Percentiles rank a stretch among this genome's conserved stretches.
These are phyloP conservation scores for Citrus trifoliata DNA, from an alignment of 345 rosid genomes.

Conservation along the genomic window DNA sequence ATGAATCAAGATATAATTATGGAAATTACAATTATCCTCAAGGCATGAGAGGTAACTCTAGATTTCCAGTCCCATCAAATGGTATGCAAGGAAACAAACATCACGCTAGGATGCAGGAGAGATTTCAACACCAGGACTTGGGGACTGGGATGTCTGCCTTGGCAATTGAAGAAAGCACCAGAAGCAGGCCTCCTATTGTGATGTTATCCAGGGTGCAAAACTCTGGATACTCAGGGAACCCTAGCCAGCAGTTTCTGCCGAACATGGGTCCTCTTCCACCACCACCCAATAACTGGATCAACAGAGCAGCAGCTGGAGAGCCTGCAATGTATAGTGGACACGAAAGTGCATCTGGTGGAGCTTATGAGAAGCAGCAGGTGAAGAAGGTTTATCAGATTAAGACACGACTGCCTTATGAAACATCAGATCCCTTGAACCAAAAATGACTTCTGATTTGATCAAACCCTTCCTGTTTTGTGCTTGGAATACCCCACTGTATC, in stretches of 20 bases:
- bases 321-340: conserved; percentile 33
- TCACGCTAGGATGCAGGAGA: conserved; percentile 40
- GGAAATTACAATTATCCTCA: conserved; percentile 45
- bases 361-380: conserved; percentile 44
- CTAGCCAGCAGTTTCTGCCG: conserved; percentile 36
- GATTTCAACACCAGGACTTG: conserved; percentile 38
- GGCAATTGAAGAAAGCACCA: conserved; percentile 45
- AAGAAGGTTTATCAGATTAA: conserved; percentile 62
- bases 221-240: conserved; percentile 25
- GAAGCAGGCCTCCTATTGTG: conserved; percentile 26
- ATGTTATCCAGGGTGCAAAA: conserved; percentile 25
- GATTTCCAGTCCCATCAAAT: conserved; percentile 37
- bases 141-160: conserved; percentile 52
- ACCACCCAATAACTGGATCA: conserved; percentile 68
- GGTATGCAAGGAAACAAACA: conserved; percentile 44
- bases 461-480: neutral
- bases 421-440: conserved; percentile 23
- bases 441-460: conserved; percentile 4
- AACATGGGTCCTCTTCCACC: conserved; percentile 44
- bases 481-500: neutral
- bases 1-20: conserved; percentile 39
- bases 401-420: conserved; percentile 29
- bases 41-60: conserved; percentile 35
- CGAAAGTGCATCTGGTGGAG: conserved; percentile 34
- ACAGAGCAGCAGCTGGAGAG: conserved; percentile 27